A percentile compares a stretch with the other conserved stretches of the same genome.
phyloP scores from a whole-genome alignment of 1,284 basidiomycete genomes.

The Meira miltonrushii region DNA sequence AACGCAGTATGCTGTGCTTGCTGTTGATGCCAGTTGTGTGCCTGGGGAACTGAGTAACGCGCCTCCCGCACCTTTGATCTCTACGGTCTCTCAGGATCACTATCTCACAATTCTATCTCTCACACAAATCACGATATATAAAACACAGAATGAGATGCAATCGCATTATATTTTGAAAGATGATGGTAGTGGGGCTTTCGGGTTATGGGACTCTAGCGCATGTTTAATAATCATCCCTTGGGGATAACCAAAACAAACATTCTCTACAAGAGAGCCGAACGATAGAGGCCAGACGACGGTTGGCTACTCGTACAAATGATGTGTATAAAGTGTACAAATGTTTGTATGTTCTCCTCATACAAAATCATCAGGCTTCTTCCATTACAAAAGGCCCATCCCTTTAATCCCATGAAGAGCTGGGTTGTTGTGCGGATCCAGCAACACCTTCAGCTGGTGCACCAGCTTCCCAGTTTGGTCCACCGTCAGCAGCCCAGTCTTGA shows the following conservation, averaged over 20 bases:
- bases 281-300: conserved; percentile 25
- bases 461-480: conserved; percentile 61
- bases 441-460: conserved; percentile 58
- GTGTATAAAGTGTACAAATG: conserved; percentile 9
- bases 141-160: not conserved
- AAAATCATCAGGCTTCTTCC: not conserved
- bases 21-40: too few relatives aligned
- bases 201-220: conserved; percentile 29
- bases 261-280: conserved; percentile 32
- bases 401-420: conserved; percentile 32
- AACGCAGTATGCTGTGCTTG: not conserved
- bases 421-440: conserved; percentile 17
- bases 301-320: conserved; percentile 9
- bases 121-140: too few relatives aligned
- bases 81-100: too few relatives aligned
- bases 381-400: not conserved
- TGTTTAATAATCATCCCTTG: conserved; percentile 4
- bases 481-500: conserved; percentile 53
- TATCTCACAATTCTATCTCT: too few relatives aligned
- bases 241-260: conserved; percentile 16
- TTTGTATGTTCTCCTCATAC: conserved; percentile 1
- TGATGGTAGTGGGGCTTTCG: conserved; percentile 13
- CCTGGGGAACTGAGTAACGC: too few relatives aligned
- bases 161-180: not conserved
- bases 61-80: too few relatives aligned